These are phyloP conservation scores for Candolleomyces aberdarensis DNA, from an alignment of 768 basidiomycete genomes.

Conservation along the genomic window DNA sequence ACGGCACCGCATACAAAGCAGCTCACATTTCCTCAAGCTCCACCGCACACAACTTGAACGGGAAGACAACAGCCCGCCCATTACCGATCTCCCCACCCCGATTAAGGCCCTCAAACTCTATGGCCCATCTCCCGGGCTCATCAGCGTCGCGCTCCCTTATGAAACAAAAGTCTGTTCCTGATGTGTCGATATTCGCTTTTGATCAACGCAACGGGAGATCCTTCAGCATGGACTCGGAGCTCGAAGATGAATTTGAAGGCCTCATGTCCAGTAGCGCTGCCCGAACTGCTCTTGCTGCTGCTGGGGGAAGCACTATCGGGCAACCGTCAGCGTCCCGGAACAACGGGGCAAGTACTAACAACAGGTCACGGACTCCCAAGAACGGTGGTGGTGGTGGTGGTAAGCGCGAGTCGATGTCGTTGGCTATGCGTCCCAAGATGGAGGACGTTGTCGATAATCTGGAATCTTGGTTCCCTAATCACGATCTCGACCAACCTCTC, in stretches of 20 bases:
- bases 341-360: no score
- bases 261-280: not conserved
- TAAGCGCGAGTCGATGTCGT: not conserved
- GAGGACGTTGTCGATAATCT: conserved; percentile 80
- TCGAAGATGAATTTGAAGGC: not conserved
- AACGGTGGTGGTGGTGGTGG: not conserved
- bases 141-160: not conserved
- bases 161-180: conserved; percentile 10
- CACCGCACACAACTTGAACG: not conserved
- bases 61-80: not conserved
- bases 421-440: conserved; percentile 60
- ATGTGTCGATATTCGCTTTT: conserved; percentile 7
- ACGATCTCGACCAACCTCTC: conserved; percentile 84
- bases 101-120: not conserved
- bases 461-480: conserved; percentile 83
- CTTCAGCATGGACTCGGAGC: conserved; percentile 1
- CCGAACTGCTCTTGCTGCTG: not conserved
- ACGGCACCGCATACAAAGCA: not conserved
- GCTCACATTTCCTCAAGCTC: not conserved
- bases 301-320: no score
- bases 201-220: not conserved
- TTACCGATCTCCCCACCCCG: not conserved
- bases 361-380: no score
- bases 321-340: no score
- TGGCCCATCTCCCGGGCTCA: not conserved